Evolutionary conservation across 495 filamentous ascomycete species (phyloP), one percentile per base, ranked within the genome.

Genomic region (Lasiosphaeris hirsuta): DNA sequence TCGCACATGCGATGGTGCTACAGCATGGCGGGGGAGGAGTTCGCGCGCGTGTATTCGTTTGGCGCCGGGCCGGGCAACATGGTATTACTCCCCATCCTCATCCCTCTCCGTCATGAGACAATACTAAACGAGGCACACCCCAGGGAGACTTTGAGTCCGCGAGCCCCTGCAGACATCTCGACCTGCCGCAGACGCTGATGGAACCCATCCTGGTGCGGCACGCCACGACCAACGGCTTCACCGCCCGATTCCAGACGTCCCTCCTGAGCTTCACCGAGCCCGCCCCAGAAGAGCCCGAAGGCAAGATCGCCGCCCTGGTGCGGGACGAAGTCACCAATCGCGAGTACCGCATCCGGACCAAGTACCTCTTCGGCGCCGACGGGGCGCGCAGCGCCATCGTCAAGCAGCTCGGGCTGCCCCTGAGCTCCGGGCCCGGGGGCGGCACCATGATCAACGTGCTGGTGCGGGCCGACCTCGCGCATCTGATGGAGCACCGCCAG

Each of bases 321-420:
- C 60, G 56, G 13, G 80, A 83, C 46, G 58, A 57, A 0, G 36
- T 81, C 36, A 71, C 75, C 0, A 63, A 68, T 7, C 10, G 45
- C 0, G 58, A 67, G 51, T 79, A 80, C 59, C 59, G 67, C 2
- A 71, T 83, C 18, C 63, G 67, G 10, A 73, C 75, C 9, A 76
- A 72, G 44, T 86, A 80, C 57, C 65, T 84, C 3, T 81, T 82
- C 57, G 81, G 80, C 1, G 75, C 75, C 2, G 81, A 84, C 53
- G 81, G 81, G 4, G 80, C 72, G 0, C 62, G 73, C 11, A 79
- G 76, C 55, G 58, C 61, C 14, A 66, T 84, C 14, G 66, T 76
- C 7, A 62, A 63, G 15, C 70, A 76, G 54, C 62, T 78, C 1
- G 63, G 71, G 1, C 69, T 80, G 15, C 75, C 76, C 9, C 56